phyloP scores from a whole-genome alignment of 331 rosid species.

The Phaseolus coccineus region DNA sequence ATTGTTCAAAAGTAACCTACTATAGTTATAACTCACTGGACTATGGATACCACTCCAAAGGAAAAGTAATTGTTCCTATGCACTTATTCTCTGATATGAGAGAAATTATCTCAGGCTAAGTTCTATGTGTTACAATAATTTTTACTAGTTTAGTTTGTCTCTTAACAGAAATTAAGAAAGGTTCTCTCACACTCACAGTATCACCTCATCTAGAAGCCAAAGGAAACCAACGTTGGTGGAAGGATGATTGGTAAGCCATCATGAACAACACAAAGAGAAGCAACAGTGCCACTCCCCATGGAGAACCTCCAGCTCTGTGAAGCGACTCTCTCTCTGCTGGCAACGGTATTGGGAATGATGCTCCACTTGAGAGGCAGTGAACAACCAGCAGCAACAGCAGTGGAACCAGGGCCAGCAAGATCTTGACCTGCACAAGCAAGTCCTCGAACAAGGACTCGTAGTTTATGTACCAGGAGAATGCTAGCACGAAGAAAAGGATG shows the following conservation, averaged over 20 bases:
- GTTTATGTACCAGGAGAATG: conserved; percentile 77
- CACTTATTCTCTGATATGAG: not conserved
- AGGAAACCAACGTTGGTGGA: conserved; percentile 83
- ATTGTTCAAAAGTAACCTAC: not conserved
- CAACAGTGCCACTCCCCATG: conserved; percentile 76
- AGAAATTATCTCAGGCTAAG: not conserved
- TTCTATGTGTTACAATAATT: not conserved
- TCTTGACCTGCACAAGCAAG: conserved; percentile 54
- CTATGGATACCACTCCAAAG: not conserved
- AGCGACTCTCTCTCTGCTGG: conserved; percentile 69
- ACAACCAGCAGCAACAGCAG: conserved; percentile 54
- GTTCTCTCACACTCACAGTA: not conserved
- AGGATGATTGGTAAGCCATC: conserved; percentile 78
- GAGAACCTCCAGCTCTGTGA: conserved; percentile 81
- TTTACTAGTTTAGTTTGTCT: not conserved
- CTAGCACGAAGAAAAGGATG: conserved; percentile 61
- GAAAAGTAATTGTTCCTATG: not conserved
- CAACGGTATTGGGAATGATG: conserved; percentile 46
- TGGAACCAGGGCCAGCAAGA: conserved; percentile 61
- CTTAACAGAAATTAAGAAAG: not conserved
- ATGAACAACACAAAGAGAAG: conserved; percentile 67
- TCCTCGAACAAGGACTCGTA: conserved; percentile 65
- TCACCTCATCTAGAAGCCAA: conserved; percentile 44
- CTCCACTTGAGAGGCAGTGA: conserved; percentile 60
- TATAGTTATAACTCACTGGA: not conserved